Evolutionary conservation across 75 land plant species (phyloP), one percentile per base, ranked within the genome.

Genomic region (Selaginella tamariscina): DNA sequence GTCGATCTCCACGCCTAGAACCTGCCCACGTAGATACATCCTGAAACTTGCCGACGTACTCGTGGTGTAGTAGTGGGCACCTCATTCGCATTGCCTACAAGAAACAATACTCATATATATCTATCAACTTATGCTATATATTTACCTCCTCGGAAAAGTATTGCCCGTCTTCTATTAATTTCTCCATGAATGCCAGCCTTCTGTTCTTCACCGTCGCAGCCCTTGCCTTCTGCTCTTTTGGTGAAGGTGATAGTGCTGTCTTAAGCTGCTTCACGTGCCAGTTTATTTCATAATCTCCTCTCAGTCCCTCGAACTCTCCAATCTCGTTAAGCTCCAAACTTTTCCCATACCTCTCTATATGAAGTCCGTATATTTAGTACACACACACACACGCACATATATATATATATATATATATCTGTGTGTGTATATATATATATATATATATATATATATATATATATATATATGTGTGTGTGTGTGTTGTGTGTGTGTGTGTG

Each of bases 71-170:
- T 44, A 86, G 79, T 9, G 97, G 97, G 33, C 86, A 84, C 63
- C 97, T 74, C 71, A 80, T 82, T 39, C 97, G 70, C 97, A 91
- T 91, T 0, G 89, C n/a, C n/a, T n/a, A n/a, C n/a, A n/a, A n/a
- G n/a, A n/a, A n/a, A n/a, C n/a, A n/a, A n/a, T n/a, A n/a, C n/a
- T n/a, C n/a, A n/a, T n/a, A n/a, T n/a, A n/a, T n/a, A n/a, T n/a
- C n/a, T n/a, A n/a, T n/a, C n/a, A n/a, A n/a, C n/a, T n/a, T n/a
- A n/a, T n/a, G n/a, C n/a, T n/a, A n/a, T n/a, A n/a, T n/a, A n/a
- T n/a, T n/a, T n/a, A n/a, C 81, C 65, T 91, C 93, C 75, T 91
- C 97, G 1, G 97, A 91, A 57, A 91, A 91, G 63, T 89, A 91
- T 29, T 86, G 68, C 39, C 97, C 97, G 1, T 70, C 85, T 5